Percentiles rank a stretch among this genome's conserved stretches.
phyloP scores from a whole-genome alignment of 2,329 filamentous ascomycete species.

The Karstenula rhodostoma region DNA sequence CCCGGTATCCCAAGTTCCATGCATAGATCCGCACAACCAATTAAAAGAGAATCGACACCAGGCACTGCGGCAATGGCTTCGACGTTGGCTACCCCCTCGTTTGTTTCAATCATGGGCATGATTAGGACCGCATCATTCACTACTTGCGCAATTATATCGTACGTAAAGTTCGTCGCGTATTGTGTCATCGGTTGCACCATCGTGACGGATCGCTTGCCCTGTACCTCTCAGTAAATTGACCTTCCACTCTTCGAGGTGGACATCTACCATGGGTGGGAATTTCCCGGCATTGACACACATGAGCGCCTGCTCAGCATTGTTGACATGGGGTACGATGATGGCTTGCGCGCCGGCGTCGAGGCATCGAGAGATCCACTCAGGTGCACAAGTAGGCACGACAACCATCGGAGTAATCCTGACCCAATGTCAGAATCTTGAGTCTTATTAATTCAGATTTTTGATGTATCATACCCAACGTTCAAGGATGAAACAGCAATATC shows the following conservation, averaged over 20 bases:
- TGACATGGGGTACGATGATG: not conserved
- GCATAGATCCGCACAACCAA: conserved; percentile 1
- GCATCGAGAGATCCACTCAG: conserved; percentile 1
- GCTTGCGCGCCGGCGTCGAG: not conserved
- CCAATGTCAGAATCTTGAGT: not conserved
- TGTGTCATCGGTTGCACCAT: conserved; percentile 1
- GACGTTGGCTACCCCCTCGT: not conserved
- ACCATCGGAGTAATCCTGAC: not conserved
- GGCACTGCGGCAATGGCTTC: not conserved
- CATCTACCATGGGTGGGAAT: not conserved
- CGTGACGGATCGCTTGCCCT: not conserved
- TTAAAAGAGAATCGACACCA: not conserved
- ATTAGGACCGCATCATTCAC: not conserved
- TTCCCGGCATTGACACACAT: conserved; percentile 1
- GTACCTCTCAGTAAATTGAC: not conserved
- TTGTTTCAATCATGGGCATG: conserved; percentile 4
- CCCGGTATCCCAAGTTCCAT: conserved; percentile 2
- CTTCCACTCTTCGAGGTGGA: not conserved
- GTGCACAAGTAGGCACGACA: not conserved
- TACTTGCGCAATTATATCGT: not conserved
- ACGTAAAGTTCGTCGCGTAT: not conserved
- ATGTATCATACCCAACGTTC: not conserved
- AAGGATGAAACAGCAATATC: conserved; percentile 3
- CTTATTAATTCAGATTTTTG: no score
- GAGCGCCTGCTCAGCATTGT: not conserved